Evolutionary conservation across 495 filamentous ascomycete genomes (phyloP), one percentile per base, ranked within the genome.

Genomic region (Hypoxylon fragiforme): DNA sequence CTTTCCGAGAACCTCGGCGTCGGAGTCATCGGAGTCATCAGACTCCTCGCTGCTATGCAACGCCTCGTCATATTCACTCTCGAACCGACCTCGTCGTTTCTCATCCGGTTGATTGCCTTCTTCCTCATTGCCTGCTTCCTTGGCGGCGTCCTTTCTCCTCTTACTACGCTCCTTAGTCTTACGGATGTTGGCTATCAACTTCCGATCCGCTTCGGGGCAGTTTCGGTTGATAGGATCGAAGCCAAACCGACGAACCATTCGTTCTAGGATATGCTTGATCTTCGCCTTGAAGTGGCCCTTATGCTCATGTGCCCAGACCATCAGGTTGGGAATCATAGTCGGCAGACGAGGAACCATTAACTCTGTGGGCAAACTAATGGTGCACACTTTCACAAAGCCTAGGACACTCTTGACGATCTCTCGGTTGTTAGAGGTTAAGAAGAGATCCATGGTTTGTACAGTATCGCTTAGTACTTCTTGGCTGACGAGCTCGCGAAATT

Each of bases 281-380:
- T 97, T 97, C 21, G 90, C 85, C 55, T 89, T 88, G 68, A 97
- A 91, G 63, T 94, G 90, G 12, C 89, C 91, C 73, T 95, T 97
- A 75, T 98, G 95, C 70, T 98, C 94, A 71, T 96, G 90, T 62
- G 87, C 90, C 94, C 94, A 98, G 14, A 88, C 85, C 85, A 97
- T 89, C 7, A 97, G 74, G 69, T 92, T 95, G 15, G 91, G 89
- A 16, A 98, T 80, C 44, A 97, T 76, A 1, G 83, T 80, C 19
- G 72, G 67, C 26, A 98, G 79, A 22, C 89, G 81, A 12, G 89
- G 84, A 20, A 81, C 73, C 75, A 98, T 84, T 50, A 91, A 69
- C 3, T 85, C 81, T 15, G 82, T 83, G 1, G 91, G 88, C 22
- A 97, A 75, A 48, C 87, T 86, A 58, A 97, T 89, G 43, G 96